Base-by-base conservation (phyloP, 768 basidiomycete genomes). In the Tephrocybe sp. region DNA sequence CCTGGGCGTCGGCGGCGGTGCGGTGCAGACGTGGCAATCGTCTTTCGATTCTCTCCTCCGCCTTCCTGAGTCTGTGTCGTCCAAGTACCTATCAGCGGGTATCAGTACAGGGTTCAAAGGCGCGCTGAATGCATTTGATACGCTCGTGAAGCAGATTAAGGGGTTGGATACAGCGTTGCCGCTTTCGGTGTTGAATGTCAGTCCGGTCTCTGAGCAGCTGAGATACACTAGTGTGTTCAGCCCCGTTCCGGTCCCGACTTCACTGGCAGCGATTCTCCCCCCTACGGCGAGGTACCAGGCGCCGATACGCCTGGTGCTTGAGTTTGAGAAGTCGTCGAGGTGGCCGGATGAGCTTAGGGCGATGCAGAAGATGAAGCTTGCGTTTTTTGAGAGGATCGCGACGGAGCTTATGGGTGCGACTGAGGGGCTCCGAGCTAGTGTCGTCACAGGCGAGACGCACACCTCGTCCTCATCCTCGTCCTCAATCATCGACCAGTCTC, bases 331-430 rank as follows among this genome's bases (percentile, higher is more conserved):
- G 54, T 96, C 93, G 0, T 84, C 87, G 0, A 81, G 82, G 54
- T 99, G 97, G 97, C 96, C 97, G 0, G 95, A 98, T 61, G 93
- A 98, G 57, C 77, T 98, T 4, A 77, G 75, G 14, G 93, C 94
- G 0, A 89, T 98, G 41, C 96, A 97, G 65, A 92, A 92, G 55
- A 86, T 93, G 67, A 98, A 98, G 66, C 73, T 96, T 1, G 96
- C 95, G 0, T 88, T 98, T 64, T 82, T 98, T 54, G 90, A 93
- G 62, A 81, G 83, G 35, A 75, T 98, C 6, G 92, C 87, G 1
- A 71, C 74, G 16, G 74, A 76, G 1, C 73, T 97, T 41, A 82
- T 83, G 78, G 64, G 67, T 9, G 61, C 73, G 1, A 68, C 78
- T 1, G 51, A 72, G 0, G 83, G 82, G 7, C 65, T 85, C 3